phyloP scores from a whole-genome alignment of 140 eudicot genomes.

The Anethum foeniculum region DNA sequence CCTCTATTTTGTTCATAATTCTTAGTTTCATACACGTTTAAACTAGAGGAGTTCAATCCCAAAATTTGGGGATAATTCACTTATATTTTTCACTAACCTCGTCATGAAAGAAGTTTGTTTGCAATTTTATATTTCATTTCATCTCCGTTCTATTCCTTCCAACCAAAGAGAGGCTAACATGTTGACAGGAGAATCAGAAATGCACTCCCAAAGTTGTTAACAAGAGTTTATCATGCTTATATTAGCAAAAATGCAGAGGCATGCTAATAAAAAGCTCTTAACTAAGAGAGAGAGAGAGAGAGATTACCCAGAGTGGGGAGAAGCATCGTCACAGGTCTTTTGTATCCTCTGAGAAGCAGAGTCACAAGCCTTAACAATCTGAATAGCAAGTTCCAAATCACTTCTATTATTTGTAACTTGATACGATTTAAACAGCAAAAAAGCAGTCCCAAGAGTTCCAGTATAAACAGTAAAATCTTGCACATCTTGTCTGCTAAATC shows the following conservation, averaged over 20 bases:
- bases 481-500: conserved; percentile 30
- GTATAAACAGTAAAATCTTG: conserved; percentile 34
- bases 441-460: conserved; percentile 58
- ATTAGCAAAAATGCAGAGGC: too few relatives aligned
- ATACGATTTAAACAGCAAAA: conserved; percentile 46
- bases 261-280: too few relatives aligned
- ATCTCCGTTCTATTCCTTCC: background rate
- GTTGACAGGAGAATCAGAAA: background rate
- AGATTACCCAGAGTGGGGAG: conserved; percentile 45
- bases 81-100: background rate
- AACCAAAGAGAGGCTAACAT: background rate
- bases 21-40: background rate
- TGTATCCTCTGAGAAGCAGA: background rate
- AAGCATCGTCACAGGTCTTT: conserved; percentile 46
- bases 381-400: conserved; percentile 40
- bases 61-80: background rate
- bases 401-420: conserved; percentile 29
- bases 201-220: background rate
- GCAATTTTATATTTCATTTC: background rate
- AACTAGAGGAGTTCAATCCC: background rate
- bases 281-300: background rate
- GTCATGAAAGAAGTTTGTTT: background rate
- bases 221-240: too few relatives aligned
- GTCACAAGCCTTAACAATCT: conserved; percentile 47
- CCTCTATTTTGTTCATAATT: background rate